phyloP scores from a whole-genome alignment of 1,284 basidiomycete species.

The Ganoderma lingzhi region DNA sequence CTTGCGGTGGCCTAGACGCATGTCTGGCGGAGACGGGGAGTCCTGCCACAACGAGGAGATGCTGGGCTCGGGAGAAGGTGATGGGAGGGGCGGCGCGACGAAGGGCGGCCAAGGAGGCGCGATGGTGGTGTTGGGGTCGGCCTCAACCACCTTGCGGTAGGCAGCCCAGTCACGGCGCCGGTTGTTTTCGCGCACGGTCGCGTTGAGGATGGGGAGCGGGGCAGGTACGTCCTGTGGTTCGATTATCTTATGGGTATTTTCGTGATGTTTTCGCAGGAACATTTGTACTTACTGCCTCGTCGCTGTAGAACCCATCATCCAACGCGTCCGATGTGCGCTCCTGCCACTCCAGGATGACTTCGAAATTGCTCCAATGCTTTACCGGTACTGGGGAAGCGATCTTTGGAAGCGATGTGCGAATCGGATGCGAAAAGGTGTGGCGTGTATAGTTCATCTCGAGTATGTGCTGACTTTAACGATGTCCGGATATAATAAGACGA shows the following conservation, averaged over 20 bases:
- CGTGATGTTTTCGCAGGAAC: neutral
- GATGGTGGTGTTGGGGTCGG: conserved; percentile 8
- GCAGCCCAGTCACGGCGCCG: conserved; percentile 3
- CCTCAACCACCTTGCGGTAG: conserved; percentile 7
- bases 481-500: neutral
- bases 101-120: conserved; percentile 12
- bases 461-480: neutral
- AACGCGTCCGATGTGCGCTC: conserved; percentile 6
- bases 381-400: neutral
- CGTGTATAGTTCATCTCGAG: neutral
- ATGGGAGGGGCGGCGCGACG: neutral
- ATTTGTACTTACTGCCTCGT: conserved; percentile 2
- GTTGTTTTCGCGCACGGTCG: neutral
- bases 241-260: neutral
- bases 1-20: neutral
- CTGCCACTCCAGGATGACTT: conserved; percentile 1
- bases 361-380: conserved; percentile 11
- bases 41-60: neutral
- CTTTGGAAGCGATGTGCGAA: neutral
- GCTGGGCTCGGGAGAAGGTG: neutral
- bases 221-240: neutral
- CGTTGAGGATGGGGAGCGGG: conserved; percentile 4
- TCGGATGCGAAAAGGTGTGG: neutral
- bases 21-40: neutral
- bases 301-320: conserved; percentile 1